These are phyloP conservation scores for Clohesyomyces aquaticus DNA, from an alignment of 495 filamentous ascomycete genomes.

Conservation along the genomic window DNA sequence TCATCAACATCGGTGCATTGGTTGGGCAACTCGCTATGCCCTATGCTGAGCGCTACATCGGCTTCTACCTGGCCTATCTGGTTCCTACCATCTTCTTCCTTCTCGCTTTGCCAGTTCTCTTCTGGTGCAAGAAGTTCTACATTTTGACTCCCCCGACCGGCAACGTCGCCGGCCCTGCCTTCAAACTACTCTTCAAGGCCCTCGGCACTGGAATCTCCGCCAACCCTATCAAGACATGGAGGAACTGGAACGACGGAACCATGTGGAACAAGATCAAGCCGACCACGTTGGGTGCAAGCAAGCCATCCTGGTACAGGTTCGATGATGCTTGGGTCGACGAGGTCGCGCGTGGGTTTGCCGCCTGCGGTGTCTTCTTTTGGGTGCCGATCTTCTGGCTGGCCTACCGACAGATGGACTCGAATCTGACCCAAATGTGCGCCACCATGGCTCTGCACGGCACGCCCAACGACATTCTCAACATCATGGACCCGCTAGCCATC, in stretches of 20 bases:
- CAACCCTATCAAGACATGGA: conserved; percentile 29
- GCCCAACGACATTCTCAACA: conserved; percentile 78
- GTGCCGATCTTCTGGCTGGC: conserved; percentile 70
- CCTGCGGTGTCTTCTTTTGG: conserved; percentile 37
- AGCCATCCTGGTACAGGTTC: conserved; percentile 30
- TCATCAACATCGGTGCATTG: conserved; percentile 71
- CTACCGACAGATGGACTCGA: conserved; percentile 64
- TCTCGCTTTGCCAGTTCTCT: conserved; percentile 25
- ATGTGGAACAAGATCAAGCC: conserved; percentile 41
- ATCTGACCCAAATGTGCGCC: conserved; percentile 71
- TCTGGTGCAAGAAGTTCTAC: conserved; percentile 34
- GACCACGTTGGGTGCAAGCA: conserved; percentile 9
- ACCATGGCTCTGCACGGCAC: conserved; percentile 73
- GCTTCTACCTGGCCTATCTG: conserved; percentile 67
- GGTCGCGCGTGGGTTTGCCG: conserved; percentile 39
- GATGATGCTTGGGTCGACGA: conserved; percentile 47
- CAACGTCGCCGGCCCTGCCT: conserved; percentile 31
- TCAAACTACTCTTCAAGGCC: conserved; percentile 22
- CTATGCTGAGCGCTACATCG: conserved; percentile 73
- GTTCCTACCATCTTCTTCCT: conserved; percentile 37
- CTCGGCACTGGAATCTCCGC: conserved; percentile 11
- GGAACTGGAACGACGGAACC: conserved; percentile 31
- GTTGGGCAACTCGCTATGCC: conserved; percentile 60
- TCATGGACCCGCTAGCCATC: conserved; percentile 74
- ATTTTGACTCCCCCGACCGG: conserved; percentile 20